Conservation (phyloP, 2,329 filamentous ascomycete genomes). For the Colletotrichum chrysophilum region DNA sequence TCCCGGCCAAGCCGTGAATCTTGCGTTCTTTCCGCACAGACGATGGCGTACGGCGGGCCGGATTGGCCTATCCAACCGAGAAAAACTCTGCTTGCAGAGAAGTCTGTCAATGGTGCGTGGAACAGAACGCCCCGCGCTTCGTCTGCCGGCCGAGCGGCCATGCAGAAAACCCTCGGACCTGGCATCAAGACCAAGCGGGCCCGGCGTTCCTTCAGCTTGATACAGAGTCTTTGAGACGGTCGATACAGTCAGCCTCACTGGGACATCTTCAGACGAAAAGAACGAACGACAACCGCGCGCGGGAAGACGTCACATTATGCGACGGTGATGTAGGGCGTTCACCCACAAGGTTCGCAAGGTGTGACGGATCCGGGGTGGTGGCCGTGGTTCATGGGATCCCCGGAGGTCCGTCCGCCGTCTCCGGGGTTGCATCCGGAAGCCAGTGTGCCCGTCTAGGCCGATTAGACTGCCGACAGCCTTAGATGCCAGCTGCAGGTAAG, state of each 20-base stretch:
- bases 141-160: neutral
- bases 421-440: neutral
- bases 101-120: neutral
- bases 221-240: neutral
- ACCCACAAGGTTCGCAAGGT: neutral
- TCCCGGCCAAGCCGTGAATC: neutral
- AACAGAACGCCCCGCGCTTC: neutral
- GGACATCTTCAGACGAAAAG: neutral
- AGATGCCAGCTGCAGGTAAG: neutral
- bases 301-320: neutral
- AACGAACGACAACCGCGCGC: neutral
- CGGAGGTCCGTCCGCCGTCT: neutral
- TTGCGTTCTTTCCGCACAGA: neutral
- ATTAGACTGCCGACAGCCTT: neutral
- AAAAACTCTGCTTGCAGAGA: neutral
- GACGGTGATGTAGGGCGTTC: neutral
- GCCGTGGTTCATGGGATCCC: neutral
- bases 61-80: neutral
- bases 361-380: neutral
- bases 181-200: neutral
- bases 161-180: neutral
- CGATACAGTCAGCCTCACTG: neutral
- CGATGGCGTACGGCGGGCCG: neutral
- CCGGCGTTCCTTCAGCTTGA: neutral
- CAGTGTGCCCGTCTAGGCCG: neutral